These are phyloP conservation scores for Arachis stenosperma DNA, from an alignment of 306 rosid genomes.

Conservation along the genomic window DNA sequence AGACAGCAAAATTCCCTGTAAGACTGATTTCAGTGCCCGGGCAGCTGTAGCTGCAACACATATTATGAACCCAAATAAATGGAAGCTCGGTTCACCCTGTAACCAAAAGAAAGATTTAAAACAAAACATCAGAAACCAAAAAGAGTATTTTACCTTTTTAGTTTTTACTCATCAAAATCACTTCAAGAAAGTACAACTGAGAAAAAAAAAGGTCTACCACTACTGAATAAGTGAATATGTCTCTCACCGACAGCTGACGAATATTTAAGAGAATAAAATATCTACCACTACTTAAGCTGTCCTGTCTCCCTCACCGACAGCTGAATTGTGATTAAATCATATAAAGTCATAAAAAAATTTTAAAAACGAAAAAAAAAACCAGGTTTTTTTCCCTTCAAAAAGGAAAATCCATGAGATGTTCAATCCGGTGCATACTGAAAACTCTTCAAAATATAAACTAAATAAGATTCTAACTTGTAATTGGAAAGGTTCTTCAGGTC, in stretches of 20 bases:
- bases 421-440: neutral
- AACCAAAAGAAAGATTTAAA: conserved; percentile 34
- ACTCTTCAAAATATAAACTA: conserved; percentile 29
- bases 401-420: neutral
- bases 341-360: neutral
- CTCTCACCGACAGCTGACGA: conserved; percentile 21
- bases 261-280: conserved; percentile 19
- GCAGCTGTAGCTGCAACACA: conserved; percentile 98
- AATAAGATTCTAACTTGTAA: conserved; percentile 23
- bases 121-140: conserved; percentile 9
- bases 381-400: neutral
- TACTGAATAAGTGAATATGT: neutral
- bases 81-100: conserved; percentile 99
- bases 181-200: conserved; percentile 20
- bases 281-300: conserved; percentile 23
- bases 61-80: conserved; percentile 90
- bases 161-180: conserved; percentile 16
- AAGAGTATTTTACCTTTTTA: conserved; percentile 10
- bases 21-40: conserved; percentile 91
- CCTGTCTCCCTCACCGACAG: conserved; percentile 15
- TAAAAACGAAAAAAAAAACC: neutral
- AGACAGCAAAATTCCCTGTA: conserved; percentile 95
- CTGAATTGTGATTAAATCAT: neutral
- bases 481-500: conserved; percentile 11
- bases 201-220: conserved; percentile 10